A percentile compares a stretch with the other conserved stretches of the same genome.
These are phyloP conservation scores for Wickerhamiella bombiphila DNA, from an alignment of 805 yeast species.

Conservation along the genomic window DNA sequence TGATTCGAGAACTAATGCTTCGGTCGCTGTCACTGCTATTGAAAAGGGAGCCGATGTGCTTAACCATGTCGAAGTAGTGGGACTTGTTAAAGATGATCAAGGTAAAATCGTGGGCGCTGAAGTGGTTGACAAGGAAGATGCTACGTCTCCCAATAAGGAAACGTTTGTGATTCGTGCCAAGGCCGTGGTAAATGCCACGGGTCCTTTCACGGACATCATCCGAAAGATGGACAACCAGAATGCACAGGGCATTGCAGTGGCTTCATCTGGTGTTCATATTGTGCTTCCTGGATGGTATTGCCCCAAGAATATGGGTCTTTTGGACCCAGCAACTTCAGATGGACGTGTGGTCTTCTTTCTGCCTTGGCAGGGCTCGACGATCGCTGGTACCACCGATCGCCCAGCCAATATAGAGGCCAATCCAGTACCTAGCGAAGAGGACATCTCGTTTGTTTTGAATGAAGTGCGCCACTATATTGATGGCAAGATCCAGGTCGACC, in stretches of 20 bases:
- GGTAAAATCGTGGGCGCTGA: conserved; percentile 58
- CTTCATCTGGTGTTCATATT: conserved; percentile 87
- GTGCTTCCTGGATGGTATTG: conserved; percentile 86
- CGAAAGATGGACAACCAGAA: conserved; percentile 66
- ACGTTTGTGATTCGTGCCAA: conserved; percentile 50
- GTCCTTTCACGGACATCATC: conserved; percentile 76
- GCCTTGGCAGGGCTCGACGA: conserved; percentile 95
- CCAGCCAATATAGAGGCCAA: conserved; percentile 34
- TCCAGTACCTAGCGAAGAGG: conserved; percentile 79
- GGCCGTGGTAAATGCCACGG: conserved; percentile 80
- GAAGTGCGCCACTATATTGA: conserved; percentile 77
- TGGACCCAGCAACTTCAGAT: conserved; percentile 85
- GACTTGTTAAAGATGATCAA: conserved; percentile 47
- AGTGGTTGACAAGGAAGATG: conserved; percentile 39
- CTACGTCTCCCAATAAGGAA: conserved; percentile 45
- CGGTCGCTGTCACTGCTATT: conserved; percentile 74
- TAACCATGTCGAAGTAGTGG: conserved; percentile 73
- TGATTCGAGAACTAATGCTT: conserved; percentile 78
- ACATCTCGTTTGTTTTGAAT: conserved; percentile 69
- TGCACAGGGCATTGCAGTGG: conserved; percentile 68
- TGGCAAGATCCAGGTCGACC: conserved; percentile 63
- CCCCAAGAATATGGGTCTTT: conserved; percentile 71
- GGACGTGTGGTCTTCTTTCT: conserved; percentile 94
- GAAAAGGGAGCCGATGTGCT: conserved; percentile 79
- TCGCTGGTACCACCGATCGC: conserved; percentile 94